phyloP scores from a whole-genome alignment of 139 green algal species.

The Pseudopediastrum boryanum region DNA sequence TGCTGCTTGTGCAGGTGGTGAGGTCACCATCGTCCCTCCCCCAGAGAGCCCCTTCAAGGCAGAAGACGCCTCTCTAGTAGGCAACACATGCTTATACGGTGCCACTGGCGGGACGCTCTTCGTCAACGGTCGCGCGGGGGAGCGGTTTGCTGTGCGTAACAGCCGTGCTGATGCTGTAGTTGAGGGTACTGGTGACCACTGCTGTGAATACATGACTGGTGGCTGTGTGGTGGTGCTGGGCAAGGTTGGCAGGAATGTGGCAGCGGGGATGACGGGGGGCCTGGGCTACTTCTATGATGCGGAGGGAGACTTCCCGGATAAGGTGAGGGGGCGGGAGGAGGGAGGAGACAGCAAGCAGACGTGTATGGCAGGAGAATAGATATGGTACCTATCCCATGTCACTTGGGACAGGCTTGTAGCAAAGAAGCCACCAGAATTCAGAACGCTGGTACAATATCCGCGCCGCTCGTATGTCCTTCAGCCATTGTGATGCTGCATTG shows the following conservation, averaged over 20 bases:
- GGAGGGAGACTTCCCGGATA: slow-evolving; percentile 88
- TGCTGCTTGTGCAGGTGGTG: too few relatives aligned
- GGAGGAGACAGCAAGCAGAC: too few relatives aligned
- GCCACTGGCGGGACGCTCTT: slow-evolving; percentile 95
- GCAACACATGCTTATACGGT: slow-evolving; percentile 99
- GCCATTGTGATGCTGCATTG: too few relatives aligned
- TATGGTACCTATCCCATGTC: too few relatives aligned
- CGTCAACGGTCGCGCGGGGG: slow-evolving; percentile 88
- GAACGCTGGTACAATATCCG: too few relatives aligned
- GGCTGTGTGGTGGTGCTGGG: slow-evolving; percentile 75
- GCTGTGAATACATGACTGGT: slow-evolving; percentile 99
- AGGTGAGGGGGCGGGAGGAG: too few relatives aligned
- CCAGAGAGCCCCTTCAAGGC: slow-evolving; percentile 63
- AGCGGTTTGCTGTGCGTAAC: slow-evolving; percentile 92
- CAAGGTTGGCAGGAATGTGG: slow-evolving; percentile 94
- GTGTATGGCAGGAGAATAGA: too few relatives aligned
- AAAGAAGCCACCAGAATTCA: too few relatives aligned
- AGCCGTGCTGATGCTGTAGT: slow-evolving; percentile 91
- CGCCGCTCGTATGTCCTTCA: too few relatives aligned
- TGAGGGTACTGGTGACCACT: slow-evolving; percentile 97
- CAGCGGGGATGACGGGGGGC: slow-evolving; percentile 97
- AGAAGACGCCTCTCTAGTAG: slow-evolving; percentile 81
- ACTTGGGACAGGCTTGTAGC: too few relatives aligned
- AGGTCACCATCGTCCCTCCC: slow-evolving; percentile 89
- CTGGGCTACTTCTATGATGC: slow-evolving; percentile 98